Evolutionary conservation across 441 rosid species (phyloP).

Genomic region (Adansonia gregorii): DNA sequence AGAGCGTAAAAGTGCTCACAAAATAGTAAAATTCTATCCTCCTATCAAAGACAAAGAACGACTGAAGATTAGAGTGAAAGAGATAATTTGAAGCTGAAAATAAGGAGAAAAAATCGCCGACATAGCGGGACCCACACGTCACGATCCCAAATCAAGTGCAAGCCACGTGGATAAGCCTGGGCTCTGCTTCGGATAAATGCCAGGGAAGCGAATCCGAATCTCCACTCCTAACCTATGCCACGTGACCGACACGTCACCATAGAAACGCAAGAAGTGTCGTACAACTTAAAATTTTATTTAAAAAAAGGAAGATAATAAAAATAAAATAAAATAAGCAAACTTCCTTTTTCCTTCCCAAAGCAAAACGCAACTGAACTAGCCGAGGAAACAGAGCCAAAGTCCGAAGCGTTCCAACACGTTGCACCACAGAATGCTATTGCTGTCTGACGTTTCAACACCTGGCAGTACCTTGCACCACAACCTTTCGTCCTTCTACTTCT

Average conservation of each 20-base stretch:
- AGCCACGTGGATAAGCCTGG: constrained; percentile 27
- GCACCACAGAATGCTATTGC: constrained; percentile 22
- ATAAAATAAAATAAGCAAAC: neutral
- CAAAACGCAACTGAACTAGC: constrained; percentile 4
- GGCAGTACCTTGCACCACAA: constrained; percentile 36
- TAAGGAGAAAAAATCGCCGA: constrained; percentile 18
- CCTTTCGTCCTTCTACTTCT: neutral
- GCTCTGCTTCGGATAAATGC: constrained; percentile 7
- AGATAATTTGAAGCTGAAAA: neutral
- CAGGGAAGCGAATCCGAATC: constrained; percentile 37
- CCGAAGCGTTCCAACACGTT: neutral
- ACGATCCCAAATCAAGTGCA: constrained; percentile 19
- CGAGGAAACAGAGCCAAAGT: constrained; percentile 27
- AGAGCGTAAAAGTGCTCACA: neutral
- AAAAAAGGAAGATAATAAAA: no score
- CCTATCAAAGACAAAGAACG: neutral
- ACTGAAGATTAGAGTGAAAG: neutral
- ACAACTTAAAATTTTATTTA: neutral
- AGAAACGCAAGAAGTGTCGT: neutral
- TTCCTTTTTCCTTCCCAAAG: neutral
- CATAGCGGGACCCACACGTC: constrained; percentile 24
- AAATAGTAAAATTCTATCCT: neutral
- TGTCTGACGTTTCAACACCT: constrained; percentile 36
- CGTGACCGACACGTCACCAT: constrained; percentile 29
- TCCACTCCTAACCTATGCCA: constrained; percentile 8